Evolutionary conservation across 768 basidiomycete species (phyloP), one percentile per base, ranked within the genome.

Genomic region (Filobasidium wieringae): DNA sequence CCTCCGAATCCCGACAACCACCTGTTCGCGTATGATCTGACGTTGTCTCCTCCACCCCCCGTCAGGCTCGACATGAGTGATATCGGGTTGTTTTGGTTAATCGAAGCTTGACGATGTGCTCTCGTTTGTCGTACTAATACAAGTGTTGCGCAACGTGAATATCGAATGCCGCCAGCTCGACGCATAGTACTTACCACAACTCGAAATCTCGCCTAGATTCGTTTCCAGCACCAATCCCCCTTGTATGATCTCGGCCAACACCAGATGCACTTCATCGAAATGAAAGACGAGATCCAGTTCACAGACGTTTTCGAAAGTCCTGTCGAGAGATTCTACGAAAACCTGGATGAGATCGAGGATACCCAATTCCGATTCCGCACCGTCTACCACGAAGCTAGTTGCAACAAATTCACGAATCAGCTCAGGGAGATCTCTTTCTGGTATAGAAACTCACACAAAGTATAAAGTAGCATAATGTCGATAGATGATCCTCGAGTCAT

Each of bases 201-300:
- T 57, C 40, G 69, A 64, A 4, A 73, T 73, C 57, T 73, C 72
- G 54, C 68, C 67, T 59, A 73, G 70, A 50, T 73, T 73, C 17
- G 93, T 99, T 73, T 99, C 95, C 40, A 97, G 78, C 8, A 97
- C 95, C 34, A 97, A 79, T 5, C 95, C 95, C 15, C 91, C 93
- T 76, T 96, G 92, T 26, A 99, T 88, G 53, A 97, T 84, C 74
- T 97, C 95, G n/a, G 85, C 79, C 45, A 99, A 80, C 53, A 96
- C 89, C 64, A 93, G 87, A 68, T 97, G 92, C 3, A 87, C 92
- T 79, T 97, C 91, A 72, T 97, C 95, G 68, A 96, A 99, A 72
- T 96, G 92, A 73, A 97, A 99, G 51, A 99, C 92, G 12, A 99
- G 80, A 73, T 99, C 95, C 43, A 99, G 78, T 73, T 99, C 95